phyloP scores from a whole-genome alignment of 805 yeast species.

The Barnettozyma sp. region DNA sequence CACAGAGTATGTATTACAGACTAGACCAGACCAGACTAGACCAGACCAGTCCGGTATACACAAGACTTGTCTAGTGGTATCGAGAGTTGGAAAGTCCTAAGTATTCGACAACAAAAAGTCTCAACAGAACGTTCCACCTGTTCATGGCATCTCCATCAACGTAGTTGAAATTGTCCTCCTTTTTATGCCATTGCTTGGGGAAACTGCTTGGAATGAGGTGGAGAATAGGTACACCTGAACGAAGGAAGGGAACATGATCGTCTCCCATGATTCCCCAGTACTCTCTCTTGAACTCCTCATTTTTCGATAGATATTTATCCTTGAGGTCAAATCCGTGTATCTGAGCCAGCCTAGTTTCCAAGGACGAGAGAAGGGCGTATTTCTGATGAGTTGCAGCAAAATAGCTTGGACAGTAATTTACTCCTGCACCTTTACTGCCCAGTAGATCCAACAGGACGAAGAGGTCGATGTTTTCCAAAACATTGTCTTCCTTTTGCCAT shows the following conservation, averaged over 20 bases:
- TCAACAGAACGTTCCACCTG: conserved; percentile 40
- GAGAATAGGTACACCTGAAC: conserved; percentile 39
- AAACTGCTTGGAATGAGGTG: conserved; percentile 49
- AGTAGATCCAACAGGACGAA: conserved; percentile 45
- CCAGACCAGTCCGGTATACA: no score
- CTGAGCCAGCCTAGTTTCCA: conserved; percentile 27
- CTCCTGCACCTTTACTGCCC: conserved; percentile 29
- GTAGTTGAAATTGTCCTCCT: conserved; percentile 38
- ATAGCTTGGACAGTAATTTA: conserved; percentile 33
- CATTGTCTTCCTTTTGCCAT: conserved; percentile 28
- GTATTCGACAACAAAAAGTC: conserved; percentile 32
- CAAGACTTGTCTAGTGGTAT: no score
- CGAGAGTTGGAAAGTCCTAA: conserved; percentile 16
- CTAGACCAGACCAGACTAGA: no score
- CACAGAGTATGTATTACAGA: no score
- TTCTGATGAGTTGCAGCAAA: conserved; percentile 33
- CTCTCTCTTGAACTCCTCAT: conserved; percentile 16
- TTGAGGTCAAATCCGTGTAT: neutral
- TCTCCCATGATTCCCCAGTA: conserved; percentile 31
- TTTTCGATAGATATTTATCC: conserved; percentile 11
- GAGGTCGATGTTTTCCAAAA: conserved; percentile 32
- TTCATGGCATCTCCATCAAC: conserved; percentile 34
- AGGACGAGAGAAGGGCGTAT: conserved; percentile 30
- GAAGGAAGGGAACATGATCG: conserved; percentile 48
- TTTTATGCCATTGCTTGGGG: conserved; percentile 48